Conservation (phyloP, 305 asterid species). For the Fraxinus baroniana region DNA sequence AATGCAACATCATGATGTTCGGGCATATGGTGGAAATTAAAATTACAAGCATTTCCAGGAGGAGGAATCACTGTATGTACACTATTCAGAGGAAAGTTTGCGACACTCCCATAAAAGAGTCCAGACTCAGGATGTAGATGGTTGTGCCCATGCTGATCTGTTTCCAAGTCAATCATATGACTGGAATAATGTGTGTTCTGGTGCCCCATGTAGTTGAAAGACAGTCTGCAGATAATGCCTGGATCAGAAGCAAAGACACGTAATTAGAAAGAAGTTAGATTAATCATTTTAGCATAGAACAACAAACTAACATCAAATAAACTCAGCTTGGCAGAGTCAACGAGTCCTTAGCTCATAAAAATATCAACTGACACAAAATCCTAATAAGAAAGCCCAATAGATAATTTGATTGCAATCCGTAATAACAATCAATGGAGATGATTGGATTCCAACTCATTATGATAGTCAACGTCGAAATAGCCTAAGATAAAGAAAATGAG, state of each 20-base stretch:
- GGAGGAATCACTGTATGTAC: constrained; percentile 49
- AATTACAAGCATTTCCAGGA: constrained; percentile 44
- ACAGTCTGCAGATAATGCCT: constrained; percentile 39
- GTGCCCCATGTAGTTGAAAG: constrained; percentile 50
- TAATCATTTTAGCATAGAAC: not conserved
- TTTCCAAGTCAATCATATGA: constrained; percentile 51
- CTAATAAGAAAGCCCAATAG: not conserved
- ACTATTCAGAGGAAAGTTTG: constrained; percentile 52
- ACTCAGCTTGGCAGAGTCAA: constrained; percentile 1
- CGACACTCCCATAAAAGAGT: constrained; percentile 45
- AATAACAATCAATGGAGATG: not conserved
- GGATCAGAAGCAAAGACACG: constrained; percentile 32
- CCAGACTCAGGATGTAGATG: constrained; percentile 48
- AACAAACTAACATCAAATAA: not conserved
- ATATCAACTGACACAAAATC: not conserved
- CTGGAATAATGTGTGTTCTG: constrained; percentile 52
- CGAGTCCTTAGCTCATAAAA: not conserved
- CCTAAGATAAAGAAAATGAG: not conserved
- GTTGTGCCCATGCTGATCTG: constrained; percentile 55
- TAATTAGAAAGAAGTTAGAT: not conserved
- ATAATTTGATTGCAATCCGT: not conserved
- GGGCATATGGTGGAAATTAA: constrained; percentile 50
- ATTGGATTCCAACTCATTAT: not conserved
- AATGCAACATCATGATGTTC: constrained; percentile 54
- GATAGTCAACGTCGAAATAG: not conserved